Base-by-base conservation (phyloP, 352 stramenopile species). In the Phytophthora pisi region DNA sequence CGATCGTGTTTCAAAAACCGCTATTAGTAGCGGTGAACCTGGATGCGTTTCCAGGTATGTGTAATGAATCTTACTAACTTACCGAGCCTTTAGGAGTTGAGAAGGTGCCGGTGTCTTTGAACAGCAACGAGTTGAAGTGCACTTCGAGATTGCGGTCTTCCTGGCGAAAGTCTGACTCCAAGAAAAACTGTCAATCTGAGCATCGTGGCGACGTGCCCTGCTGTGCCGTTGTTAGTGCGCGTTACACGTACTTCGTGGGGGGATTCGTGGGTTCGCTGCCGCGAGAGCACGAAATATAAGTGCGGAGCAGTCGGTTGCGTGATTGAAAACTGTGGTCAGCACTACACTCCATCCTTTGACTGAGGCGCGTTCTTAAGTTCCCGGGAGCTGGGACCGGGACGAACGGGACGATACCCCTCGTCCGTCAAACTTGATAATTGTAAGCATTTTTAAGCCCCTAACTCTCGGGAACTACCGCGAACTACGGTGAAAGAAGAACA, bases 221-320 rank as follows among this genome's bases (percentile, higher is more conserved):
- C 45, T 49, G 63, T 57, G 23, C 34, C n/a, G 47, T 66, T 65
- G 40, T 68, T 61, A 16, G 51, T n/a, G 40, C 30, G 42, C 10
- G 30, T 54, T 62, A 30, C 57, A 16, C 18, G 15, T 55, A 40
- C 11, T 26, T 13, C 54, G 49, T 49, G 50, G 40, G 28, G 26
- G 40, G 18, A 28, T 63, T 63, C 30, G 43, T 43, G 52, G 34
- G 31, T 49, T 58, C 34, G 34, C 18, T 49, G 43, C 24, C 34
- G 36, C 66, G 34, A 70, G 36, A 23, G 43, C 54, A 68, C 51
- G 66, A 70, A 60, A 67, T 51, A 61, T 69, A 47, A 72, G 65
- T 60, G 57, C 57, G 36, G 57, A 62, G 18, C 30, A 72, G 43
- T 49, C 52, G 26, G 59, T 69, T 73, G 65, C 55, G 42, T 24